Evolutionary conservation across 805 yeast species (phyloP), one percentile per base, ranked within the genome.

Genomic region (Pachysolen tannophilus): DNA sequence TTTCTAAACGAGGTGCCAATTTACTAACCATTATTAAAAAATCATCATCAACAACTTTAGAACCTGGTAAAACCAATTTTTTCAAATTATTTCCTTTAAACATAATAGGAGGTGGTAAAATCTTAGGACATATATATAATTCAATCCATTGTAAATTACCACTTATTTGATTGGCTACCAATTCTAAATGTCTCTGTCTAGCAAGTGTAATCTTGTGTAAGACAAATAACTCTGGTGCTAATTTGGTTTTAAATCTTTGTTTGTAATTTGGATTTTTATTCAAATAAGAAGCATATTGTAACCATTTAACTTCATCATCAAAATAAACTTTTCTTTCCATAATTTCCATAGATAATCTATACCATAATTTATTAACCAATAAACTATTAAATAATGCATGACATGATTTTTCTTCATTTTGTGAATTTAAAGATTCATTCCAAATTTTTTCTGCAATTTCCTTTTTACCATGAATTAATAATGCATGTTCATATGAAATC

Each of bases 71-170:
- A 1, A 75, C 67, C 26, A 82, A 50, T 36, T 65, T 65, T 42
- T 58, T 55, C 32, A 79, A 50, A 11, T 49, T 46, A 6, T 61
- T 47, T 4, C 68, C 66, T 2, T 61, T 42, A 30, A 78, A 59
- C 50, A 79, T 61, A 3, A 52, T 40, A 6, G 58, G 42, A 0
- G 76, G 60, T 4, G 95, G 95, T 6, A 68, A 48, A 20, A 83
- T 50, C 30, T 65, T 67, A 6, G 95, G 90, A 50, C 95, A 86
- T 49, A 88, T 81, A 57, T 82, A 85, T 46, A 86, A 65, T 53
- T 87, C 95, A 20, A 87, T 60, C 82, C 82, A 75, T 44, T 67
- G 64, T 29, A 86, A 52, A 28, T 65, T 59, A 3, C 68, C 61
- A 20, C 69, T 53, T 5, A 67, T 42, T 5, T 46, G 35, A 14